A percentile compares a stretch with the other conserved stretches of the same genome.
phyloP scores from a whole-genome alignment of 148 eudicot genomes.

The Rhododendron ovatum region DNA sequence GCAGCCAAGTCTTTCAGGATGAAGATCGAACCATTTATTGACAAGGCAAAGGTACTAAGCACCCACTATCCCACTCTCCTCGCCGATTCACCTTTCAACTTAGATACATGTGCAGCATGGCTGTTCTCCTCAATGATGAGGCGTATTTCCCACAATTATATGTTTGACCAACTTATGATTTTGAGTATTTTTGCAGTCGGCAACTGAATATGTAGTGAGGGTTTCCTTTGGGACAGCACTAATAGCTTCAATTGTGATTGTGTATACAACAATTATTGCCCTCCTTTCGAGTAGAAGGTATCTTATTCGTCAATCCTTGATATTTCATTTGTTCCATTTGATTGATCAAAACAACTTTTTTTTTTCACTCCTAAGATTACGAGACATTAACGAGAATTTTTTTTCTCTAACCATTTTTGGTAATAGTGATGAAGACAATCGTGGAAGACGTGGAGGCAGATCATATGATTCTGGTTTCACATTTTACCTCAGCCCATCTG shows the following conservation, averaged over 20 bases:
- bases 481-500: constrained; percentile 52
- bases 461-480: constrained; percentile 53
- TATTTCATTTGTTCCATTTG: neutral
- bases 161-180: constrained; percentile 3
- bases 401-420: neutral
- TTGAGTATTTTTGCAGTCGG: constrained; percentile 48
- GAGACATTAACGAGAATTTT: neutral
- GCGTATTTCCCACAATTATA: neutral
- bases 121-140: neutral
- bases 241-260: constrained; percentile 88
- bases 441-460: constrained; percentile 74
- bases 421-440: constrained; percentile 65
- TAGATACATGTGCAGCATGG: neutral
- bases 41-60: constrained; percentile 70
- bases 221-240: constrained; percentile 93
- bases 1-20: constrained; percentile 77
- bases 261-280: constrained; percentile 78
- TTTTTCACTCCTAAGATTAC: neutral
- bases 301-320: neutral
- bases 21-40: constrained; percentile 80
- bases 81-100: neutral
- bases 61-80: neutral
- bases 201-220: constrained; percentile 78
- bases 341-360: neutral
- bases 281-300: constrained; percentile 80